Conservation (phyloP, 352 stramenopile genomes). For the Pythium utonaiense region DNA sequence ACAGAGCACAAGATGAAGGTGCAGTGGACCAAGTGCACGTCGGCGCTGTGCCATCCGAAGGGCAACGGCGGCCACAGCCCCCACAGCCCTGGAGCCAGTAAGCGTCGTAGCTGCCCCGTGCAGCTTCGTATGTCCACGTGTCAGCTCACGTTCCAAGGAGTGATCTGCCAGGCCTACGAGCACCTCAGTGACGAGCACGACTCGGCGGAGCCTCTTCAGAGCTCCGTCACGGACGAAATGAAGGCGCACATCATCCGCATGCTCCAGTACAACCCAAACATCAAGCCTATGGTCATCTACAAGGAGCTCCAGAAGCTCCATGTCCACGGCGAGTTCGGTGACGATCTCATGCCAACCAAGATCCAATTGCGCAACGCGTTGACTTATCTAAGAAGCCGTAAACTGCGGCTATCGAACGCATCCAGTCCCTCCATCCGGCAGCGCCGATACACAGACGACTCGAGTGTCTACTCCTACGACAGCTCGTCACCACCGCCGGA, state of each 20-base stretch:
- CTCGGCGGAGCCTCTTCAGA: conserved; percentile 68
- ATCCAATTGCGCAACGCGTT: conserved; percentile 78
- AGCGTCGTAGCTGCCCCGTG: conserved; percentile 51
- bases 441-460: conserved; percentile 34
- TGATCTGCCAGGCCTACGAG: conserved; percentile 75
- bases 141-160: conserved; percentile 65
- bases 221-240: conserved; percentile 72
- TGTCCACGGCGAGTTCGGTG: conserved; percentile 47
- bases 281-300: conserved; percentile 79
- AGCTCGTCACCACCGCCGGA: conserved; percentile 52
- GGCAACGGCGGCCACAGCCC: conserved; percentile 7
- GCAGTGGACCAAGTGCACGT: conserved; percentile 82
- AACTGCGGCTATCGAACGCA: conserved; percentile 34
- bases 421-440: conserved; percentile 30
- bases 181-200: conserved; percentile 76
- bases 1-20: conserved; percentile 83
- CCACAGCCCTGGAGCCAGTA: conserved; percentile 11
- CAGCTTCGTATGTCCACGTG: conserved; percentile 82
- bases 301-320: conserved; percentile 62
- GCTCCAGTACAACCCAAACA: conserved; percentile 53
- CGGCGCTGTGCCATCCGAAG: conserved; percentile 74
- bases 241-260: conserved; percentile 69
- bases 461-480: conserved; percentile 44
- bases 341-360: conserved; percentile 78
- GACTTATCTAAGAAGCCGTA: conserved; percentile 77